Evolutionary conservation across 2,329 filamentous ascomycete species (phyloP), one percentile per base, ranked within the genome.

Genomic region (Aureobasidium sp.): DNA sequence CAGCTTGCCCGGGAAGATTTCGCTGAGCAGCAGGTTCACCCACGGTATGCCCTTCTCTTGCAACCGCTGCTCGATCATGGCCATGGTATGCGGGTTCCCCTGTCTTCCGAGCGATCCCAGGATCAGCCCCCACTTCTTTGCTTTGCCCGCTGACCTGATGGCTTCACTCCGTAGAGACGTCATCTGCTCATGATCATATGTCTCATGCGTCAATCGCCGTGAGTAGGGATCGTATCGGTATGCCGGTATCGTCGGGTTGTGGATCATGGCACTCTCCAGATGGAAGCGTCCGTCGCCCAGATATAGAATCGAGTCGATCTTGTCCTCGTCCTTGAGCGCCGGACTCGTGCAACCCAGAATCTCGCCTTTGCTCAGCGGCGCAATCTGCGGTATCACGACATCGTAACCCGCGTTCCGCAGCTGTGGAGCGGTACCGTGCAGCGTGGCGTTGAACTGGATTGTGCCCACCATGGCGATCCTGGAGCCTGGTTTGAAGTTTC

Each of bases 161-260:
- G 93, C 93, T 5, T 82, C 77, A 14, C 83, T 79, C 5, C 93
- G 85, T 37, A 96, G 74, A 6, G 79, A 79, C 64, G 95, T 87
- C 79, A 98, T 93, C 66, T 95, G 90, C 21, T 86, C 81, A 68
- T 98, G 93, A 37, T 87, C 87, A 69, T 98, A 98, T 21, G 80
- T 85, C 71, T 98, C 94, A 59, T 88, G 84, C 2, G 91, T 96
- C 24, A 98, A 79, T 55, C 88, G 89, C 45, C 91, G 82, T 10
- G 90, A 93, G 72, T 98, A 98, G 0, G 94, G 93, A 66, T 98
- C 93, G 69, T 98, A 98, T 58, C 93, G 81, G 71, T 96, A 98
- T 2, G 94, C 91, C 0, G 91, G 88, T 30, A 96, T 81, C 4
- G 76, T 72, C 0, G 94, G 93, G 70, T 98, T 98, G 66, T 97